Percentiles rank a stretch among this genome's conserved stretches.
phyloP scores from a whole-genome alignment of 495 filamentous ascomycete genomes.

The Rhypophila decipiens region DNA sequence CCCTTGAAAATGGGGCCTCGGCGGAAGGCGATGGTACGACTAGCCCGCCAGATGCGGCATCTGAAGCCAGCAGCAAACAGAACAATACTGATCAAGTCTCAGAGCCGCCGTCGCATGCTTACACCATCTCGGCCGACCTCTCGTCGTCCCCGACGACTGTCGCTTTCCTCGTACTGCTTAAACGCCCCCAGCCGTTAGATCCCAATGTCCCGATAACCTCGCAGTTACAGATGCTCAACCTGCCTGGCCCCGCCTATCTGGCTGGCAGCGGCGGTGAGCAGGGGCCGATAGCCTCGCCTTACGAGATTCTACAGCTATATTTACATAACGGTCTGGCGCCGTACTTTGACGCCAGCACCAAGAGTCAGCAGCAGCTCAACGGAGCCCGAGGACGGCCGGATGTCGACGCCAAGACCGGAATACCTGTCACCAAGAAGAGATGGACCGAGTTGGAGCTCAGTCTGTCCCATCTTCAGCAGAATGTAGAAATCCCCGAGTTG shows the following conservation, averaged over 20 bases:
- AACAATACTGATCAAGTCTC: too few species aligned
- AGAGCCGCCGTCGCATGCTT: slow-evolving; percentile 60
- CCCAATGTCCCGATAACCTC: slow-evolving; percentile 66
- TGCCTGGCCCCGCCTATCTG: slow-evolving; percentile 69
- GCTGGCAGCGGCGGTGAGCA: slow-evolving; percentile 59
- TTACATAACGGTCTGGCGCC: slow-evolving; percentile 83
- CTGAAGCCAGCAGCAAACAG: too few species aligned
- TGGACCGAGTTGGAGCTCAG: slow-evolving; percentile 88
- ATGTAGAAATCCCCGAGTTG: slow-evolving; percentile 92
- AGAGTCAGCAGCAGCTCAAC: slow-evolving; percentile 63
- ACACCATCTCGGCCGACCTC: slow-evolving; percentile 74
- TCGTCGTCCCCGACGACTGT: slow-evolving; percentile 71
- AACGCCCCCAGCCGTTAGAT: slow-evolving; percentile 82
- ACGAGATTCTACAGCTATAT: slow-evolving; percentile 80
- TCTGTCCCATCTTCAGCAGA: slow-evolving; percentile 86
- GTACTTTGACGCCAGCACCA: slow-evolving; percentile 92
- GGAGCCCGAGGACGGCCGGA: slow-evolving; percentile 65
- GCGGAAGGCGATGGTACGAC: slow-evolving; percentile 21
- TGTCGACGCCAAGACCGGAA: slow-evolving; percentile 83
- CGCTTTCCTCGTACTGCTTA: slow-evolving; percentile 81
- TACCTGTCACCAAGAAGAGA: slow-evolving; percentile 94
- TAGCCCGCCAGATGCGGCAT: slow-evolving; percentile 19
- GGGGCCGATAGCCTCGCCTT: slow-evolving; percentile 70
- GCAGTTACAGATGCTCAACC: slow-evolving; percentile 86
- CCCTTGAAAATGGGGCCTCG: slow-evolving; percentile 28